Evolutionary conservation across 345 rosid species (phyloP).

Genomic region (Populus simonii): DNA sequence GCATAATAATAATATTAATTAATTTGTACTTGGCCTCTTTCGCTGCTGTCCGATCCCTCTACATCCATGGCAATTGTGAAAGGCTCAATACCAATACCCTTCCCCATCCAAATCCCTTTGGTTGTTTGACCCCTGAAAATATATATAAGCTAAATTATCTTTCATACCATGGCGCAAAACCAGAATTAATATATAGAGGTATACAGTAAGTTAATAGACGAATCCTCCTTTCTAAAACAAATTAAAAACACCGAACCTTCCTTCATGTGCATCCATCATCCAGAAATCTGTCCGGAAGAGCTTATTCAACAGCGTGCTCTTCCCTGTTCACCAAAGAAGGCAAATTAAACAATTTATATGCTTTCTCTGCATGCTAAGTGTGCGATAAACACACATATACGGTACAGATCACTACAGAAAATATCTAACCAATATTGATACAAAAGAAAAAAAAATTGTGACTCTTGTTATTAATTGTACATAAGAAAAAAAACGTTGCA

Average conservation of each 20-base stretch:
- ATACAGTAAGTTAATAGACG: neutral
- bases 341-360: no score
- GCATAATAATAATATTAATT: no score
- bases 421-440: no score
- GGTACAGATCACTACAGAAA: no score
- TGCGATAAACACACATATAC: no score
- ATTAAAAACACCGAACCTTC: conserved; percentile 47
- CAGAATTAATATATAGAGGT: neutral
- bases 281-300: conserved; percentile 62
- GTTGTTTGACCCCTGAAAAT: conserved; percentile 72
- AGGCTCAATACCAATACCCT: conserved; percentile 68
- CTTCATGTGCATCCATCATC: conserved; percentile 70
- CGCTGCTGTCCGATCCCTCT: conserved; percentile 83
- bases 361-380: no score
- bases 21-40: conserved; percentile 64
- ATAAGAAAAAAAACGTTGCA: neutral
- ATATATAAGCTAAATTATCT: neutral
- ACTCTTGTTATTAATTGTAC: no score
- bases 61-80: conserved; percentile 74
- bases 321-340: conserved; percentile 35
- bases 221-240: neutral
- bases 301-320: conserved; percentile 76
- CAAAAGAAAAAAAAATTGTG: no score
- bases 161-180: neutral
- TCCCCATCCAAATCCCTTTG: conserved; percentile 75